Conservation (phyloP, 116 monocot species). For the Trichopus zeylanicus region DNA sequence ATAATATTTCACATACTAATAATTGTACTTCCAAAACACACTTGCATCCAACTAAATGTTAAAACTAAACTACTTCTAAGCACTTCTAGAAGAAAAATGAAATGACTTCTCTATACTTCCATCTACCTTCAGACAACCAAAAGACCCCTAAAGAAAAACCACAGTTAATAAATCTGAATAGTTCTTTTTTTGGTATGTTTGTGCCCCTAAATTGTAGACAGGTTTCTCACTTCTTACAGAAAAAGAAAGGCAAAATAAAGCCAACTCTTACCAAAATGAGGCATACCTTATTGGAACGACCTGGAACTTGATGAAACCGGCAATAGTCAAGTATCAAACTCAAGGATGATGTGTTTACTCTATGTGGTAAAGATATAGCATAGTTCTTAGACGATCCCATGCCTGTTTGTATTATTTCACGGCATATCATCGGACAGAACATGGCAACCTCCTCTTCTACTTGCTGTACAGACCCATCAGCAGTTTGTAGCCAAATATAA, state of each 20-base stretch:
- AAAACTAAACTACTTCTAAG: too few species aligned
- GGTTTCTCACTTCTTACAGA: too few species aligned
- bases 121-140: too few species aligned
- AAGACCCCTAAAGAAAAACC: too few species aligned
- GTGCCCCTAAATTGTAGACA: too few species aligned
- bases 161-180: too few species aligned
- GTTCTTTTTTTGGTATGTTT: too few species aligned
- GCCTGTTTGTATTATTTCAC: conserved; percentile 69
- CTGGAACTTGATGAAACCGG: conserved; percentile 95
- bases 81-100: too few species aligned
- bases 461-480: conserved; percentile 91
- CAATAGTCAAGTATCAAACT: conserved; percentile 97
- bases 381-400: conserved; percentile 91
- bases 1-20: too few species aligned
- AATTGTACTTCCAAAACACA: too few species aligned
- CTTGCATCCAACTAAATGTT: too few species aligned
- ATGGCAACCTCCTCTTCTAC: conserved; percentile 98
- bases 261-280: neutral
- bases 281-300: conserved; percentile 87
- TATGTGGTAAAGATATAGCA: conserved; percentile 84
- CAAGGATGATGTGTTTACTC: conserved; percentile 66
- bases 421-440: conserved; percentile 94
- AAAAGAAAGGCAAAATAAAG: neutral
- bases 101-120: too few species aligned
- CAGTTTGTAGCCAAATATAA: conserved; percentile 87